Evolutionary conservation across 176 grass and related monocot species (phyloP), one percentile per base, ranked within the genome.

Genomic region (Otatea glauca): DNA sequence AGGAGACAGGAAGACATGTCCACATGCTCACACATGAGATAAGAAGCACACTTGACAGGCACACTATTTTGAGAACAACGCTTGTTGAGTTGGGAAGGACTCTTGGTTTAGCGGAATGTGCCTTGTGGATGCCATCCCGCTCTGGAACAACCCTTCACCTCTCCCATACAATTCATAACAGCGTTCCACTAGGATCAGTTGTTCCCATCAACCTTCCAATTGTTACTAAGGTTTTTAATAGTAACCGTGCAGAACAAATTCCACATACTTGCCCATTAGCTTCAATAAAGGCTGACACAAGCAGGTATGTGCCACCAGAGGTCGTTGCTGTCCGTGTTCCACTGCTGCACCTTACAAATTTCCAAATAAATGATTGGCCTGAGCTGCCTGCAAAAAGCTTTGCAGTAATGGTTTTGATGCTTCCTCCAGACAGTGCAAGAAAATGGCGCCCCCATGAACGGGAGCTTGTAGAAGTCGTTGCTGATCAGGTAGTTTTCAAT

Each of bases 1-100:
- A 97, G 86, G 92, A 97, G 79, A 89, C 92, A 15, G 90, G 92
- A 51, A 88, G 95, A 29, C 90, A 94, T 89, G 94, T 94, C 34
- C 70, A 93, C 14, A 97, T 97, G 92, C 92, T 97, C 47, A 97
- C 90, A 6, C 94, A 97, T 61, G 94, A 97, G 88, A 97, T 97
- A 82, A 86, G 94, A 65, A 97, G 90, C 78, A 94, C 94, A 9
- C 94, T 97, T 70, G 90, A 97, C 74, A 84, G 94, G 15, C 88
- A 94, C 42, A 97, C 94, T 29, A 94, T 97, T 84, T 68, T 97
- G 63, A 90, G 80, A 78, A 97, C 92, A 60, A 97, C 94, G 9
- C 86, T 97, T 70, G 88, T 97, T 59, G 92, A 97, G 55, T 68
- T 97, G 51, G 88, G 74, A 79, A 90, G 92, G 56, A 94, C 88